phyloP scores from a whole-genome alignment of 225 moss, liverwort and hornwort genomes.

The Pleurozium schreberi region DNA sequence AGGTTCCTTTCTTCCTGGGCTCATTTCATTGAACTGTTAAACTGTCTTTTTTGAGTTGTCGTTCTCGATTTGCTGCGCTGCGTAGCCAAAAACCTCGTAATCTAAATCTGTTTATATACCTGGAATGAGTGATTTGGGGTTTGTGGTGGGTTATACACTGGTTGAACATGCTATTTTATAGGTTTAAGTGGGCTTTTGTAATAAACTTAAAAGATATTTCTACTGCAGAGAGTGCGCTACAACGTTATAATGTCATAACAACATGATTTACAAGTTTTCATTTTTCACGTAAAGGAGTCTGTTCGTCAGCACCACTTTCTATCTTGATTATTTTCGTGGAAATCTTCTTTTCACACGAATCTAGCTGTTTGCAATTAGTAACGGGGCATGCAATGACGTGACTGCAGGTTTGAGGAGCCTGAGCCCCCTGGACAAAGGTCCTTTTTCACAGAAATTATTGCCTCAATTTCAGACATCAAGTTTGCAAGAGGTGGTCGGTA shows the following conservation, averaged over 20 bases:
- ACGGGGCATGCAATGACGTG: background rate
- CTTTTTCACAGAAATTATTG: slow-evolving; percentile 96
- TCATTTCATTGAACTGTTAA: background rate
- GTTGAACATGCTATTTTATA: background rate
- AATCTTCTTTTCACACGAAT: background rate
- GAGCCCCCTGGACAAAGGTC: slow-evolving; percentile 94
- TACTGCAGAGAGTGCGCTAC: background rate
- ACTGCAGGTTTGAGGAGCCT: slow-evolving; percentile 85
- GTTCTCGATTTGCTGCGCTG: background rate
- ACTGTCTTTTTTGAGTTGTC: background rate
- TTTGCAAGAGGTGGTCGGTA: slow-evolving; percentile 98
- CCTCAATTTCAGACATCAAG: slow-evolving; percentile 98
- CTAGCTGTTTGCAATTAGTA: background rate
- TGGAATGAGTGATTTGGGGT: background rate
- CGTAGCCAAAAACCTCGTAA: background rate
- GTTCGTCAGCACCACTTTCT: background rate
- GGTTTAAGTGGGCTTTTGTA: background rate
- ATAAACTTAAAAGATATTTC: background rate
- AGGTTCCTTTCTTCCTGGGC: slow-evolving; percentile 8
- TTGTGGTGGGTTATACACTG: background rate
- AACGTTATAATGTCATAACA: background rate
- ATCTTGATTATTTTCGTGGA: background rate
- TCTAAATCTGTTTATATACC: background rate
- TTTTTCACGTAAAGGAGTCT: background rate
- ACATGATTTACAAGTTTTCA: background rate